Evolutionary conservation across 495 filamentous ascomycete genomes (phyloP).

Genomic region (Platismatia glauca): DNA sequence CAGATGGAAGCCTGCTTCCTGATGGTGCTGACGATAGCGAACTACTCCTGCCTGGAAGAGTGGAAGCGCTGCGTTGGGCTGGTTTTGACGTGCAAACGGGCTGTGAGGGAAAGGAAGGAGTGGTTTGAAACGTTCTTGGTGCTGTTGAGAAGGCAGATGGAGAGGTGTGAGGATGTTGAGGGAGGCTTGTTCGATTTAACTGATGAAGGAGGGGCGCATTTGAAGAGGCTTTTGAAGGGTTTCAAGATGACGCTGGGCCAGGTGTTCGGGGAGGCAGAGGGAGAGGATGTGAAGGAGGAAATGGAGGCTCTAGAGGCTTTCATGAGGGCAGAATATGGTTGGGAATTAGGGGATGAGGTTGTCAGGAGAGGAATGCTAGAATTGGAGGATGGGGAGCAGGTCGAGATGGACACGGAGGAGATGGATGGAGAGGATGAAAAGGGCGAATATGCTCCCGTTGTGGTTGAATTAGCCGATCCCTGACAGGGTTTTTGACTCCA

Average conservation of each 20-base stretch:
- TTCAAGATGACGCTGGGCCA: conserved; percentile 43
- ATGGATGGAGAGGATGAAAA: conserved; percentile 75
- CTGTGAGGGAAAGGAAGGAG: conserved; percentile 45
- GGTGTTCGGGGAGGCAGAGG: conserved; percentile 28
- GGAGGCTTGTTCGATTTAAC: conserved; percentile 47
- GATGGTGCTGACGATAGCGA: conserved; percentile 70
- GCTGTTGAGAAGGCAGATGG: conserved; percentile 60
- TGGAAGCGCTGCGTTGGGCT: conserved; percentile 73
- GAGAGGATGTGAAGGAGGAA: conserved; percentile 38
- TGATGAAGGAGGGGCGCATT: conserved; percentile 46
- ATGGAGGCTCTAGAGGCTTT: conserved; percentile 50
- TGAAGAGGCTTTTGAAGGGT: conserved; percentile 45
- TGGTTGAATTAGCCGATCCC: conserved; percentile 53
- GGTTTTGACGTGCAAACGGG: conserved; percentile 56
- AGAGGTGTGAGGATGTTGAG: conserved; percentile 61
- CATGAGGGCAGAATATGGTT: conserved; percentile 50
- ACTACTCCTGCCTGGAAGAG: conserved; percentile 77
- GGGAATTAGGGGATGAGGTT: conserved; percentile 51
- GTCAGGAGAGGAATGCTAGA: conserved; percentile 56
- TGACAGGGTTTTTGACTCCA: not conserved
- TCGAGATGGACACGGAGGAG: conserved; percentile 67
- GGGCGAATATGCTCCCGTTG: conserved; percentile 75
- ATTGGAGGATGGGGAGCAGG: conserved; percentile 68
- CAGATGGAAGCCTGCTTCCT: conserved; percentile 83
- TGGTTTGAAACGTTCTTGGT: conserved; percentile 54